Conservation (phyloP, 352 stramenopile genomes). For the Aphanomyces astaci region DNA sequence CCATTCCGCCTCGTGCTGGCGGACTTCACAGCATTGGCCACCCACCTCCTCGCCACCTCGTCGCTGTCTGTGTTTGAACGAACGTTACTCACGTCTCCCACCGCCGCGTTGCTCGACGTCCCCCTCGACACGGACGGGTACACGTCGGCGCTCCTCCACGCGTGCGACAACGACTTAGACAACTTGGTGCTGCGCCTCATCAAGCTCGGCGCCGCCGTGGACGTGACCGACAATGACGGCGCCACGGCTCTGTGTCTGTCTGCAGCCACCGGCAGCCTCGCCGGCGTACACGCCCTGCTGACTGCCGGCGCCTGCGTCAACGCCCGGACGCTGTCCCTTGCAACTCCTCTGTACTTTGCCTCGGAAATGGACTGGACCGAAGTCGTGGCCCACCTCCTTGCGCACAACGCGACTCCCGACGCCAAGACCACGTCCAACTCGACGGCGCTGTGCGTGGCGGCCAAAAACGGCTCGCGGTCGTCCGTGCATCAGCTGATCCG, state of each 20-base stretch:
- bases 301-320: slow-evolving; percentile 45
- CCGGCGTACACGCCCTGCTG: slow-evolving; percentile 40
- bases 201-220: slow-evolving; percentile 30
- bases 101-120: slow-evolving; percentile 42
- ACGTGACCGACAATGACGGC: slow-evolving; percentile 61
- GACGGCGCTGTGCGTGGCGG: slow-evolving; percentile 61
- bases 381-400: slow-evolving; percentile 52
- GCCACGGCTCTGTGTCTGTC: slow-evolving; percentile 53
- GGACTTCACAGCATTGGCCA: slow-evolving; percentile 23
- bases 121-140: slow-evolving; percentile 37
- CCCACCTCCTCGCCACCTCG: slow-evolving; percentile 17
- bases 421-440: slow-evolving; percentile 41
- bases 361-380: slow-evolving; percentile 68
- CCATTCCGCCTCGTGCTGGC: slow-evolving; percentile 37
- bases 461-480: slow-evolving; percentile 63
- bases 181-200: slow-evolving; percentile 42
- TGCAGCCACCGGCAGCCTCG: slow-evolving; percentile 43
- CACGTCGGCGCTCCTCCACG: slow-evolving; percentile 49
- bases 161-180: slow-evolving; percentile 48
- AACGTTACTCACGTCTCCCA: slow-evolving; percentile 34
- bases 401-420: slow-evolving; percentile 37
- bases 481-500: slow-evolving; percentile 49
- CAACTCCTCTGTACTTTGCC: slow-evolving; percentile 69
- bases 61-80: slow-evolving; percentile 36
- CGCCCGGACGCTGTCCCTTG: slow-evolving; percentile 49